Evolutionary conservation across 2,329 filamentous ascomycete species (phyloP).

Genomic region (Bipolaris zeicola): DNA sequence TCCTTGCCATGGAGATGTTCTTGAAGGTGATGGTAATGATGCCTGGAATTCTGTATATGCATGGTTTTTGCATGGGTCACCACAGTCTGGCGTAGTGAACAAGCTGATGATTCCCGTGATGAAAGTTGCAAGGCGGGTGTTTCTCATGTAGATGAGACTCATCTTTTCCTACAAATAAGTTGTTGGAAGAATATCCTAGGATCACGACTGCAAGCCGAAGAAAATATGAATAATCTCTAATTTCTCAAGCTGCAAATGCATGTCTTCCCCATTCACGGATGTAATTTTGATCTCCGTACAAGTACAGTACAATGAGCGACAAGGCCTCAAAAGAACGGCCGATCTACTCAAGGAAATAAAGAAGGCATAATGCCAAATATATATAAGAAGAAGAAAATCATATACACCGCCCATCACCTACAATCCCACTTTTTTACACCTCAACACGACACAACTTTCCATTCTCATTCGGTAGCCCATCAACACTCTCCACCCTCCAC

Average conservation of each 20-base stretch:
- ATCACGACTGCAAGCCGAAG: too few relatives aligned
- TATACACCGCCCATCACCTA: not conserved
- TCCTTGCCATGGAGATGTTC: conserved; percentile 22
- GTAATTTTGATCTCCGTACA: too few relatives aligned
- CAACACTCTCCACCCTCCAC: conserved; percentile 43
- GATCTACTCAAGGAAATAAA: not conserved
- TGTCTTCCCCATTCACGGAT: too few relatives aligned
- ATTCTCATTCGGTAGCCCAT: conserved; percentile 45
- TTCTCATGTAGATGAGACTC: conserved; percentile 11
- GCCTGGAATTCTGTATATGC: conserved; percentile 18
- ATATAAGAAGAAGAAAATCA: not conserved
- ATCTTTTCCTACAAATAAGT: not conserved
- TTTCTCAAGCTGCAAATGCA: too few relatives aligned
- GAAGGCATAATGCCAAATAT: not conserved
- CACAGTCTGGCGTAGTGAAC: not conserved
- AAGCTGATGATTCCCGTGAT: conserved; percentile 8
- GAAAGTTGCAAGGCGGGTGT: conserved; percentile 16
- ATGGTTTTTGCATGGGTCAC: conserved; percentile 15
- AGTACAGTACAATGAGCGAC: too few relatives aligned
- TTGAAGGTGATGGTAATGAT: conserved; percentile 6
- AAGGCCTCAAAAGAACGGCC: too few relatives aligned
- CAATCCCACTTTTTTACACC: not conserved
- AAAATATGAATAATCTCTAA: too few relatives aligned
- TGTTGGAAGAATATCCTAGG: not conserved
- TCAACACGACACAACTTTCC: conserved; percentile 42